Conservation (phyloP, 75 land plant species). For the Chamaecyparis obtusa region DNA sequence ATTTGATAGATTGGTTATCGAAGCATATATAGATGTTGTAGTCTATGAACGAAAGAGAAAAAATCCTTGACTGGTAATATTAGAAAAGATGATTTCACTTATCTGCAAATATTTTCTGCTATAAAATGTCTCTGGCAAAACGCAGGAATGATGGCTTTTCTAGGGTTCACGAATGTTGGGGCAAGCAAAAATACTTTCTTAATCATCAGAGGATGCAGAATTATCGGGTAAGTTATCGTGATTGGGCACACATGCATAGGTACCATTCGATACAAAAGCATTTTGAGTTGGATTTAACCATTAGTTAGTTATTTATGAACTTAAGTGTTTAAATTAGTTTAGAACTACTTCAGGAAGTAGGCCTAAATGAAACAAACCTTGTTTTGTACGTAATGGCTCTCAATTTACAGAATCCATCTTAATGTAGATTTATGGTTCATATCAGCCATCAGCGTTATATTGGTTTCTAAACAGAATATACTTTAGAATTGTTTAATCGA, state of each 20-base stretch:
- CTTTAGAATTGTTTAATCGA: not conserved
- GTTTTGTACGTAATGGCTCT: not conserved
- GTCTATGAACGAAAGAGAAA: not conserved
- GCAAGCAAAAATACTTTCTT: not conserved
- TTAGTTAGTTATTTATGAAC: not conserved
- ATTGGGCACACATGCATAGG: not conserved
- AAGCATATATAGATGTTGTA: not conserved
- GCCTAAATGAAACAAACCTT: not conserved
- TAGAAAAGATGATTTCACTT: no score
- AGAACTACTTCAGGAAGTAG: not conserved
- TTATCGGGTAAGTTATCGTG: not conserved
- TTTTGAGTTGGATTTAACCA: not conserved
- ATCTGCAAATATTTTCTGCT: not conserved
- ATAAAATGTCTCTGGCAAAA: not conserved
- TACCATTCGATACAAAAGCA: not conserved
- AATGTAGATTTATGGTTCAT: not conserved
- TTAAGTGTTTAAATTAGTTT: not conserved
- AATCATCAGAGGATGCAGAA: not conserved
- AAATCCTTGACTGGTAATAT: no score
- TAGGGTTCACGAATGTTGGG: not conserved
- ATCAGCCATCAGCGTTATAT: not conserved
- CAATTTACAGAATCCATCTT: not conserved
- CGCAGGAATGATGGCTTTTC: not conserved
- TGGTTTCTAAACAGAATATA: not conserved
- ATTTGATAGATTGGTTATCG: not conserved